Percentiles rank a stretch among this genome's conserved stretches.
phyloP scores from a whole-genome alignment of 2,329 filamentous ascomycete species.

The Aspergillus brunneoviolaceus region DNA sequence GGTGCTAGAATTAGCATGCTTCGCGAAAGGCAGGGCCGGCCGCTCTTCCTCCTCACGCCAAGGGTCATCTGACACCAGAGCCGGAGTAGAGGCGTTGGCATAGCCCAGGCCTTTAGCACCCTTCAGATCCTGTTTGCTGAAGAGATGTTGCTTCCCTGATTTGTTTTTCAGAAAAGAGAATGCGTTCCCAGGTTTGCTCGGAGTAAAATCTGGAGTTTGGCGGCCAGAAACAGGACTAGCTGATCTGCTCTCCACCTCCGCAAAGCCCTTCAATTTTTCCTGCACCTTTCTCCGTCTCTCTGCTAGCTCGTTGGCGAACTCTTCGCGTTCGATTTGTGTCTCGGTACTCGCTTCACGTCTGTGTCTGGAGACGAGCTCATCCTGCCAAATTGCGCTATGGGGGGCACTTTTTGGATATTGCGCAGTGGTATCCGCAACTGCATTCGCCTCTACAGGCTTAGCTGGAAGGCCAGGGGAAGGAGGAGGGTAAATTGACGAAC shows the following conservation, averaged over 20 bases:
- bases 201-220: slow-evolving; percentile 34
- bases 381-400: slow-evolving; percentile 45
- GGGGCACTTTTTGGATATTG: slow-evolving; percentile 4
- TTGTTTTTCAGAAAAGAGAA: slow-evolving; percentile 48
- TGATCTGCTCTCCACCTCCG: slow-evolving; percentile 45
- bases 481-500: slow-evolving; percentile 72
- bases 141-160: slow-evolving; percentile 33
- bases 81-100: slow-evolving; percentile 38
- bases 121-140: slow-evolving; percentile 34
- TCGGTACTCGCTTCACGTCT: slow-evolving; percentile 48
- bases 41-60: slow-evolving; percentile 42
- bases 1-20: slow-evolving; percentile 40
- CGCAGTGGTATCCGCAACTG: background rate
- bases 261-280: slow-evolving; percentile 47
- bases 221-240: slow-evolving; percentile 42
- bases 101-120: slow-evolving; percentile 45
- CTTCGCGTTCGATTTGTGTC: slow-evolving; percentile 50
- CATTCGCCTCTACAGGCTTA: slow-evolving; percentile 28
- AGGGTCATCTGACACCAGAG: slow-evolving; percentile 34
- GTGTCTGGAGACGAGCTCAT: slow-evolving; percentile 47
- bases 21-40: slow-evolving; percentile 29
- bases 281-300: slow-evolving; percentile 49
- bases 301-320: slow-evolving; percentile 50
- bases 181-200: slow-evolving; percentile 40
- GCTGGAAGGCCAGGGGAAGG: slow-evolving; percentile 41